These are phyloP conservation scores for Brachypodium distachyon DNA, from an alignment of 202 grass and related monocot genomes.

Conservation along the genomic window DNA sequence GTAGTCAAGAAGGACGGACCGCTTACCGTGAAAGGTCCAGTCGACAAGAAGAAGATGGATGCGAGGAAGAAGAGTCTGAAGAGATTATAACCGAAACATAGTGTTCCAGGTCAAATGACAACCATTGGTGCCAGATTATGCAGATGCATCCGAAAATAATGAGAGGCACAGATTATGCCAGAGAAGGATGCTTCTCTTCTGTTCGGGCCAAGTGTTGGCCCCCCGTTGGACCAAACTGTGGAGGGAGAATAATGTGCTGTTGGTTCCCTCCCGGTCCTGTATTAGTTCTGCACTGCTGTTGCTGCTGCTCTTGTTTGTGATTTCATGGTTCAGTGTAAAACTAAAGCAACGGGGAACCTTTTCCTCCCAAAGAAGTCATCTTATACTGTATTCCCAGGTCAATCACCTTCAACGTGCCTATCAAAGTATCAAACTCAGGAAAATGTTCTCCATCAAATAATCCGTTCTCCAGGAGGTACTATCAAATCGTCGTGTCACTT, in stretches of 20 bases:
- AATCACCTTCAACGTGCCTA: too few species aligned
- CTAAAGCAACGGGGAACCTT: neutral
- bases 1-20: slow-evolving; percentile 41
- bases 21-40: slow-evolving; percentile 26
- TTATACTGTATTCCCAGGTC: too few species aligned
- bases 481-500: too few species aligned
- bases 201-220: neutral
- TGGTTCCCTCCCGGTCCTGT: neutral
- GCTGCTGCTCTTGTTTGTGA: neutral
- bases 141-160: slow-evolving; percentile 7
- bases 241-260: neutral
- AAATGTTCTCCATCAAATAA: too few species aligned
- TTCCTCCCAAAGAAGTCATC: too few species aligned
- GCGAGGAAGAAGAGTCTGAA: slow-evolving; percentile 86
- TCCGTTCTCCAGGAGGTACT: too few species aligned
- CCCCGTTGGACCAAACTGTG: neutral
- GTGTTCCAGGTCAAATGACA: neutral
- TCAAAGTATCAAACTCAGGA: too few species aligned
- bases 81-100: slow-evolving; percentile 31
- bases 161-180: neutral
- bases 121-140: neutral
- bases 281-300: neutral
- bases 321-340: neutral
- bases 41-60: slow-evolving; percentile 77
- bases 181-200: neutral